Evolutionary conservation across 768 basidiomycete genomes (phyloP).

Genomic region (Russula abietina): DNA sequence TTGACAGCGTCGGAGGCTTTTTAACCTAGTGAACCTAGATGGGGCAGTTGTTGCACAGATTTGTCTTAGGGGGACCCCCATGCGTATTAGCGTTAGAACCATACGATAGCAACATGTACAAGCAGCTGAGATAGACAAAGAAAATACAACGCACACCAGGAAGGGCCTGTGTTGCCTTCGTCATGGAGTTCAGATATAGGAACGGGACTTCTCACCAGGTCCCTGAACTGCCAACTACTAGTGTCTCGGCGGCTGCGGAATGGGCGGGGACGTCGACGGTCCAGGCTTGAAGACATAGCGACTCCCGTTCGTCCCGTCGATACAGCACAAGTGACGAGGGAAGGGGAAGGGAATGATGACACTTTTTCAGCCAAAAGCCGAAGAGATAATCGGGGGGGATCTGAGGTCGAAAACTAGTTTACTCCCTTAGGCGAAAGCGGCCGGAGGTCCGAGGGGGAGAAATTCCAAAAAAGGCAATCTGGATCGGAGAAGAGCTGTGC

Average conservation of each 20-base stretch:
- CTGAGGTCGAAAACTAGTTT: background rate
- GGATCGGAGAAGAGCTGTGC: slow-evolving; percentile 4
- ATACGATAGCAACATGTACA: slow-evolving; percentile 21
- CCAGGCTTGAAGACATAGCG: background rate
- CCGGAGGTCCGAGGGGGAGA: slow-evolving; percentile 10
- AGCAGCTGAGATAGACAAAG: slow-evolving; percentile 13
- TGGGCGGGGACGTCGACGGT: background rate
- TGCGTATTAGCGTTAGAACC: slow-evolving; percentile 76
- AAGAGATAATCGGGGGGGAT: background rate
- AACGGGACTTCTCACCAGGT: slow-evolving; percentile 1
- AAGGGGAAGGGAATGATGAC: background rate
- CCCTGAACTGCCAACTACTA: background rate
- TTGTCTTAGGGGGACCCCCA: slow-evolving; percentile 38
- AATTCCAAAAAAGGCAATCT: background rate
- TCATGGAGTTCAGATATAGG: slow-evolving; percentile 2
- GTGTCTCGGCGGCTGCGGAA: background rate
- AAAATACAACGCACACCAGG: slow-evolving; percentile 20
- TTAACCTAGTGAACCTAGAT: slow-evolving; percentile 10
- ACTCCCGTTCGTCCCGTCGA: background rate
- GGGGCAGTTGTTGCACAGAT: slow-evolving; percentile 2
- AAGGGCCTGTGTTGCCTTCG: slow-evolving; percentile 5
- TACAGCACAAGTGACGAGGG: background rate
- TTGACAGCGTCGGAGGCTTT: background rate
- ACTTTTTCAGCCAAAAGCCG: background rate
- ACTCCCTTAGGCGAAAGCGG: background rate